These are phyloP conservation scores for Hanseniaspora hatyaiensis DNA, from an alignment of 805 yeast species.

Conservation along the genomic window DNA sequence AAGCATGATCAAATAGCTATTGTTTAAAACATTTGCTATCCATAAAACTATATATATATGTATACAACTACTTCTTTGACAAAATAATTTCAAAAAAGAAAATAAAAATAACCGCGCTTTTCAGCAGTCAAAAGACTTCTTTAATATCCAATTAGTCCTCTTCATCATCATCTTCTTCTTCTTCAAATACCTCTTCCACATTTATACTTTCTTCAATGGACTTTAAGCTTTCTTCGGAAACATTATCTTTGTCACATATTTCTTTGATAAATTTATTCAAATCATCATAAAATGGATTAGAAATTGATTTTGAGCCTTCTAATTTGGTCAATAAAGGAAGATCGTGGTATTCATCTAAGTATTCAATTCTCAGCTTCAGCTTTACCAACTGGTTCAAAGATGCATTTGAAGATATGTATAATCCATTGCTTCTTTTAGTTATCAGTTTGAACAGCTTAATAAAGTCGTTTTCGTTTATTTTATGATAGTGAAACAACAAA, in stretches of 20 bases:
- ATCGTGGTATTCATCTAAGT: conserved; percentile 1
- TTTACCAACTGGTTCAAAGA: conserved; percentile 4
- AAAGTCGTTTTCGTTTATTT: conserved; percentile 9
- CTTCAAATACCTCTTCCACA: conserved; percentile 22
- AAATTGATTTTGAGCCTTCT: background rate
- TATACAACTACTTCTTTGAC: background rate
- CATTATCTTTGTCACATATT: conserved; percentile 21
- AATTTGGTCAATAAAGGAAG: conserved; percentile 4
- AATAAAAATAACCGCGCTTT: background rate
- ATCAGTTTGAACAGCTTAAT: conserved; percentile 8
- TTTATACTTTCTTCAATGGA: conserved; percentile 21
- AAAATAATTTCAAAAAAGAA: no score
- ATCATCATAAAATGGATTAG: conserved; percentile 16
- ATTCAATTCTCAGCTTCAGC: conserved; percentile 13
- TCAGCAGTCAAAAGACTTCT: no score
- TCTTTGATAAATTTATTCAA: conserved; percentile 20
- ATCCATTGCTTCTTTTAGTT: conserved; percentile 2
- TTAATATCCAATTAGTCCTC: no score
- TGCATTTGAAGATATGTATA: background rate
- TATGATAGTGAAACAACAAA: conserved; percentile 9
- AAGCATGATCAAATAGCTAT: no score
- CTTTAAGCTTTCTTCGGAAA: conserved; percentile 18
- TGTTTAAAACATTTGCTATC: no score
- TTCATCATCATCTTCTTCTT: conserved; percentile 17
- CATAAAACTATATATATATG: conserved; percentile 2